Evolutionary conservation across 495 filamentous ascomycete genomes (phyloP).

Genomic region (Penicillium chermesinum): DNA sequence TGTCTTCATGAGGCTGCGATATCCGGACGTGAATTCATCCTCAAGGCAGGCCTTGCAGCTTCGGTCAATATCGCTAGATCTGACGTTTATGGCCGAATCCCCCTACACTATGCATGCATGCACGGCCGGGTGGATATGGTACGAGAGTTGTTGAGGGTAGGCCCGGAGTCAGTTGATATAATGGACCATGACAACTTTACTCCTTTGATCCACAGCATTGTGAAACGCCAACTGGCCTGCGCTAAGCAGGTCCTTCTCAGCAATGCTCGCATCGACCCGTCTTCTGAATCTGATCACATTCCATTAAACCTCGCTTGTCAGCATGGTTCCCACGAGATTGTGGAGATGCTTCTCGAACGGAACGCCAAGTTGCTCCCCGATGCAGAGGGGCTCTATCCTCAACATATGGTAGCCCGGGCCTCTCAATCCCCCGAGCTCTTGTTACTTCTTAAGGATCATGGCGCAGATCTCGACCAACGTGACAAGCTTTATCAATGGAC

Average conservation of each 20-base stretch:
- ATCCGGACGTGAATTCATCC: constrained; percentile 71
- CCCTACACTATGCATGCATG: constrained; percentile 94
- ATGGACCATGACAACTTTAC: constrained; percentile 98
- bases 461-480: constrained; percentile 85
- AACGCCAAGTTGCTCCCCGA: constrained; percentile 77
- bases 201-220: constrained; percentile 89
- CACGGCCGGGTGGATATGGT: constrained; percentile 86
- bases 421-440: constrained; percentile 75
- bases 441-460: constrained; percentile 73
- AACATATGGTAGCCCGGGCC: constrained; percentile 91
- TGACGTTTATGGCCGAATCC: constrained; percentile 91
- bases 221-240: constrained; percentile 72
- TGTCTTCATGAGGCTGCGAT: constrained; percentile 94
- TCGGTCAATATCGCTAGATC: constrained; percentile 70
- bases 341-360: constrained; percentile 74
- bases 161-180: constrained; percentile 65
- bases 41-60: constrained; percentile 63
- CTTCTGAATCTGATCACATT: constrained; percentile 82
- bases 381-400: constrained; percentile 94
- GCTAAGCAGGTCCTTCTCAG: constrained; percentile 67
- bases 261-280: constrained; percentile 74
- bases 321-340: constrained; percentile 76
- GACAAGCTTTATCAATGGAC: constrained; percentile 98
- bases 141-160: constrained; percentile 56
- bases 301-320: constrained; percentile 93